A percentile compares a stretch with the other conserved stretches of the same genome.
phyloP scores from a whole-genome alignment of 2,329 filamentous ascomycete species.

The Trichoderma hamatum region DNA sequence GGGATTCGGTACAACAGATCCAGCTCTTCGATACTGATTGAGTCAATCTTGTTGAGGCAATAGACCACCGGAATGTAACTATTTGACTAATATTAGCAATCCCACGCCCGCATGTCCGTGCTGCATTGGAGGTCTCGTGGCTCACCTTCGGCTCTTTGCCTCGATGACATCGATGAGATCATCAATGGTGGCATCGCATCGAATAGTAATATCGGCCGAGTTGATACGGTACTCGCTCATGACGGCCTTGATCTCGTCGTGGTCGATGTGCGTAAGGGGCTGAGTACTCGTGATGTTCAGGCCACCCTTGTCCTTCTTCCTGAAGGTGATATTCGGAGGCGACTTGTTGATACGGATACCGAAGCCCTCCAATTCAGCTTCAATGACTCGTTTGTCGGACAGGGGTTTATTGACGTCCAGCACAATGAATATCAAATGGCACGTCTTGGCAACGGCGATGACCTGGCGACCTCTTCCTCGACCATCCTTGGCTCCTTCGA shows the following conservation, averaged over 20 bases:
- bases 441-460: slow-evolving; percentile 98
- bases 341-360: slow-evolving; percentile 97
- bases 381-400: slow-evolving; percentile 95
- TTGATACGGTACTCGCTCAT: slow-evolving; percentile 97
- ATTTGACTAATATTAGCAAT: slow-evolving; percentile 9
- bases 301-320: slow-evolving; percentile 98
- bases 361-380: slow-evolving; percentile 93
- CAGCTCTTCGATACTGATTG: slow-evolving; percentile 96
- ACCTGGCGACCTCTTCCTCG: slow-evolving; percentile 97
- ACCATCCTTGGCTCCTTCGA: slow-evolving; percentile 96
- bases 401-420: slow-evolving; percentile 98
- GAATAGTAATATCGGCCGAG: slow-evolving; percentile 95
- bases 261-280: slow-evolving; percentile 86
- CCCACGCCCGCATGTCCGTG: neutral
- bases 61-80: slow-evolving; percentile 99
- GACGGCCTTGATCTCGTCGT: slow-evolving; percentile 96
- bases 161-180: slow-evolving; percentile 96
- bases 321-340: slow-evolving; percentile 98
- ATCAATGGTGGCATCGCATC: slow-evolving; percentile 96
- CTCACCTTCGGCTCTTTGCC: slow-evolving; percentile 73
- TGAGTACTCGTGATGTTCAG: slow-evolving; percentile 95
- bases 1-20: slow-evolving; percentile 96
- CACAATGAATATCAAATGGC: slow-evolving; percentile 97
- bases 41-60: slow-evolving; percentile 98
- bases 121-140: neutral